Evolutionary conservation across 164 flowering plant species (phyloP), one percentile per base, ranked within the genome.

Genomic region (Berberis thunbergii): DNA sequence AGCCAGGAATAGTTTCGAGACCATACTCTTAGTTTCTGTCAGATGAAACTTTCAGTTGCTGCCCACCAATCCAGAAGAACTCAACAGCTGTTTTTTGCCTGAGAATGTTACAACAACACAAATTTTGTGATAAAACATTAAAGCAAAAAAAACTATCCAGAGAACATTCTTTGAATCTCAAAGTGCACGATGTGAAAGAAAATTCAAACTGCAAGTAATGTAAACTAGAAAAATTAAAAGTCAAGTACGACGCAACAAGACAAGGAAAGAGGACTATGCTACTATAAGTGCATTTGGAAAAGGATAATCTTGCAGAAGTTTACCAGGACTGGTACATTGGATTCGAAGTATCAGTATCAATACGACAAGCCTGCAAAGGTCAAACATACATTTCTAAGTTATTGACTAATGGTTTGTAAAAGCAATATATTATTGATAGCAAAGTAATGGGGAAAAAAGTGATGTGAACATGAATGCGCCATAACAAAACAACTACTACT

Each of bases 241-340:
- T 26, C 26, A 26, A 26, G 26, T 46, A 46, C 49, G 8, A 46
- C 8, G 8, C 8, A 46, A 8, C 49, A 50, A 50, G 8, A 50
- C 8, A 50, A 50, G 12, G 12, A 10, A 7, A 4, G 3, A 50
- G 3, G 3, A 4, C 54, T 7, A 2, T 50, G 10, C 26, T 26
- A 8, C 8, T 9, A 7, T 10, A 11, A 10, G 54, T 26, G 4
- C 10, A 6, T 26, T 11, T 7, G 39, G 41, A 6, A 3, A 45
- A 45, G 42, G 26, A 60, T 44, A 26, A 60, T 46, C 63, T 26
- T 52, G 54, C 54, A 52, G 54, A 52, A 11, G 6, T n/a, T 76
- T 60, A 93, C 98, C 97, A 87, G 68, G 80, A 82, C 72, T 93
- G 77, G 70, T 93, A 90, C 98, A 93, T 93, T 56, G 78, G 92